Conservation (phyloP, 306 rosid species). For the Rosa lucieae region DNA sequence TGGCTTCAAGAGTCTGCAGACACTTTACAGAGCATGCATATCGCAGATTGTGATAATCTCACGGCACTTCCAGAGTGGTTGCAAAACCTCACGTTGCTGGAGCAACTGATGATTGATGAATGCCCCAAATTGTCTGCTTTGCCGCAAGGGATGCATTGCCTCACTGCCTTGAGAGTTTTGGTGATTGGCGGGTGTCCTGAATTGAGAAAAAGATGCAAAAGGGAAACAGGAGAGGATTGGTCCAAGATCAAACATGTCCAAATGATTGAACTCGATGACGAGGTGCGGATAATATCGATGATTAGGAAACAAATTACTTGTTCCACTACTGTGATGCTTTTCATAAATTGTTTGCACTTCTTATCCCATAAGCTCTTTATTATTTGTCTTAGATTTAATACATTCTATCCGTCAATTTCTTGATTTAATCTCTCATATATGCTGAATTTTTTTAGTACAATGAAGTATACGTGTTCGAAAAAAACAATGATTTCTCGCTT, state of each 20-base stretch:
- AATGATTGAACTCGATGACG: too few relatives aligned
- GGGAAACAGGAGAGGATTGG: neutral
- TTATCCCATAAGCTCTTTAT: too few relatives aligned
- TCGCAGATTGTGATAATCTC: neutral
- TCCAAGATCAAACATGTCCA: neutral
- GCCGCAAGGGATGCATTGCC: neutral
- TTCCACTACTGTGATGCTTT: too few relatives aligned
- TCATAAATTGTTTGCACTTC: too few relatives aligned
- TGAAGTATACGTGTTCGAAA: too few relatives aligned
- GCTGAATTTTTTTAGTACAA: too few relatives aligned
- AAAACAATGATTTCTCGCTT: too few relatives aligned
- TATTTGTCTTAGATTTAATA: too few relatives aligned
- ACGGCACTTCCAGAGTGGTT: conserved; percentile 33
- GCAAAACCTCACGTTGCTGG: neutral
- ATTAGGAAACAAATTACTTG: too few relatives aligned
- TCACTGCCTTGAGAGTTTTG: neutral
- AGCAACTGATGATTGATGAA: neutral
- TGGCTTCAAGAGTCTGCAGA: conserved; percentile 29
- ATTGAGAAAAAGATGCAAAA: neutral
- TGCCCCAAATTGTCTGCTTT: conserved; percentile 18
- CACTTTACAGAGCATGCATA: conserved; percentile 1
- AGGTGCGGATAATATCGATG: too few relatives aligned
- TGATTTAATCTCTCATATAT: too few relatives aligned
- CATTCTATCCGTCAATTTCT: too few relatives aligned
- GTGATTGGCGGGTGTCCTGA: neutral